phyloP scores from a whole-genome alignment of 140 eudicot genomes.

The Senecio squalidus region DNA sequence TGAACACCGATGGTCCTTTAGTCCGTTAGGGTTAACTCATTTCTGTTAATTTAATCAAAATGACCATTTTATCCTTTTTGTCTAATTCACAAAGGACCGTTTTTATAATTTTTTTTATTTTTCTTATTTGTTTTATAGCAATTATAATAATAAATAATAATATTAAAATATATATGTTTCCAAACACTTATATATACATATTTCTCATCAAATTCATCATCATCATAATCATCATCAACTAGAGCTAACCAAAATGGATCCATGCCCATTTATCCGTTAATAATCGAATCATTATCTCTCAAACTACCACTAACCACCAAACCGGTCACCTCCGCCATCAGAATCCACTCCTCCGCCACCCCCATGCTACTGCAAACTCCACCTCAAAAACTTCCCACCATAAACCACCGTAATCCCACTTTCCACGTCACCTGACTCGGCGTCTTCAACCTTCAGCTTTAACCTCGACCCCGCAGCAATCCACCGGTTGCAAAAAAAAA shows the following conservation, averaged over 20 bases:
- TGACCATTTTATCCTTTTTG: too few species aligned
- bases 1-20: too few species aligned
- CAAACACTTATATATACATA: slow-evolving; percentile 19
- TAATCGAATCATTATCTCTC: slow-evolving; percentile 60
- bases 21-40: too few species aligned
- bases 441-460: slow-evolving; percentile 44
- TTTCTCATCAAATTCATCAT: slow-evolving; percentile 12
- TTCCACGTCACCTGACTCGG: slow-evolving; percentile 36
- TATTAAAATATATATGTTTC: slow-evolving; percentile 32
- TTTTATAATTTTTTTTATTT: too few species aligned
- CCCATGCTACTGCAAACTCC: slow-evolving; percentile 80
- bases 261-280: slow-evolving; percentile 87
- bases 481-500: slow-evolving; percentile 48
- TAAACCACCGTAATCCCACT: slow-evolving; percentile 71
- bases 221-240: not conserved
- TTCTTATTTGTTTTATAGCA: too few species aligned
- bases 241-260: slow-evolving; percentile 86
- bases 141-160: too few species aligned
- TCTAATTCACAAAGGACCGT: too few species aligned
- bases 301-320: slow-evolving; percentile 58
- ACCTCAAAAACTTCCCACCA: slow-evolving; percentile 48
- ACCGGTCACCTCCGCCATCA: slow-evolving; percentile 46
- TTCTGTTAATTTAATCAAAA: too few species aligned
- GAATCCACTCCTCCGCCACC: slow-evolving; percentile 65
- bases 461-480: slow-evolving; percentile 72